Percentiles rank a stretch among this genome's conserved stretches.
Evolutionary conservation across 768 basidiomycete species (phyloP).

Genomic region (Hydnum rufescens): DNA sequence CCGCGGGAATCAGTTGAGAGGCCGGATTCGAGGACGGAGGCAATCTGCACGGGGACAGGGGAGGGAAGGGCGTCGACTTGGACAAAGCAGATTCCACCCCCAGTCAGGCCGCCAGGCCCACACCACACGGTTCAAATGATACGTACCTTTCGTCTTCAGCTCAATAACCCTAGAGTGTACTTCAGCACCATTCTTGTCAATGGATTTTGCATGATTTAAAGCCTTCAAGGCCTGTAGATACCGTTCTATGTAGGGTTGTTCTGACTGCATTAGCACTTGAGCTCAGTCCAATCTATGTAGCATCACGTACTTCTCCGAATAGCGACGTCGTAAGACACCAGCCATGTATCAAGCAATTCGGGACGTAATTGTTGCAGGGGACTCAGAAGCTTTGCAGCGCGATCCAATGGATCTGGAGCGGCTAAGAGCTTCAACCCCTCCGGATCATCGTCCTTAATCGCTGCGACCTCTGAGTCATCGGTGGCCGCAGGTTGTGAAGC

Average conservation of each 20-base stretch:
- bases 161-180: slow-evolving; percentile 54
- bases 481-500: background rate
- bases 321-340: slow-evolving; percentile 60
- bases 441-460: slow-evolving; percentile 61
- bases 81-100: slow-evolving; percentile 21
- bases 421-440: slow-evolving; percentile 53
- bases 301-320: slow-evolving; percentile 51
- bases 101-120: too few relatives aligned
- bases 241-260: slow-evolving; percentile 38
- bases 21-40: slow-evolving; percentile 15
- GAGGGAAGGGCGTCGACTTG: slow-evolving; percentile 27
- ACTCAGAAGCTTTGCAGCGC: slow-evolving; percentile 47
- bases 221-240: slow-evolving; percentile 59
- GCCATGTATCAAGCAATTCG: slow-evolving; percentile 48
- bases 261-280: background rate
- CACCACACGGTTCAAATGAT: background rate
- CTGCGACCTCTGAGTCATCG: slow-evolving; percentile 35
- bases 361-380: slow-evolving; percentile 37
- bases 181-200: slow-evolving; percentile 40
- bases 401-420: slow-evolving; percentile 46
- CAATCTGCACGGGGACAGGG: slow-evolving; percentile 31
- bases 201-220: slow-evolving; percentile 32
- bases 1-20: slow-evolving; percentile 35
- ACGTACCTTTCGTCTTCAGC: slow-evolving; percentile 35
- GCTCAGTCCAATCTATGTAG: background rate